Evolutionary conservation across 2,329 filamentous ascomycete species (phyloP).

Genomic region (Gnomoniopsis smithogilvyi): DNA sequence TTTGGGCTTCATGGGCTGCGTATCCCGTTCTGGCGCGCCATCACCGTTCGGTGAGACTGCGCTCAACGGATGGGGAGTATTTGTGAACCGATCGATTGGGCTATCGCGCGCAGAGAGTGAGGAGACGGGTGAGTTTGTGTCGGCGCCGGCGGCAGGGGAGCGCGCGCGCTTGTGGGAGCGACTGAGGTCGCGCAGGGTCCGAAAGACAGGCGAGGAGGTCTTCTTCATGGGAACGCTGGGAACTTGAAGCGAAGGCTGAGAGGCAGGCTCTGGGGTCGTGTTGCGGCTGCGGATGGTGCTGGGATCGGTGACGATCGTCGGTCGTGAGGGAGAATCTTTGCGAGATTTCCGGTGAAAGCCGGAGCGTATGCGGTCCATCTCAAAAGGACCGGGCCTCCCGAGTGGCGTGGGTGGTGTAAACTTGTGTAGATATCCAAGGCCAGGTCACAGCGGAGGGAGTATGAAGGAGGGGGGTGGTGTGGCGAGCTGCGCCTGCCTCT

Average conservation of each 20-base stretch:
- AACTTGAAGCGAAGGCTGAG: slow-evolving; percentile 11
- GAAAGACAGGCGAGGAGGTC: slow-evolving; percentile 34
- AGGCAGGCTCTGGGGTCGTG: slow-evolving; percentile 14
- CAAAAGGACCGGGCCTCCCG: not conserved
- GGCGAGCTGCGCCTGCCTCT: too few relatives aligned
- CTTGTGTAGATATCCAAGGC: not conserved
- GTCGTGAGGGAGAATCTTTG: slow-evolving; percentile 15
- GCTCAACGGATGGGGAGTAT: slow-evolving; percentile 15
- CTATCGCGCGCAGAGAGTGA: slow-evolving; percentile 28
- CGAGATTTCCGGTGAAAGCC: slow-evolving; percentile 18
- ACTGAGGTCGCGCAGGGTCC: slow-evolving; percentile 39
- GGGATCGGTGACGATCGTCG: slow-evolving; percentile 14
- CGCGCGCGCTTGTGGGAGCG: slow-evolving; percentile 45
- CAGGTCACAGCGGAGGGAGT: too few relatives aligned
- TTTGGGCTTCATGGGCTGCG: slow-evolving; percentile 16
- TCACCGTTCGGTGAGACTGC: slow-evolving; percentile 9
- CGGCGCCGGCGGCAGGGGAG: slow-evolving; percentile 31
- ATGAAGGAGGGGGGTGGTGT: too few relatives aligned
- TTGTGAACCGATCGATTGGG: slow-evolving; percentile 22
- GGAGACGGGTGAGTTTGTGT: slow-evolving; percentile 22
- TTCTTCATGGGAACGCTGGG: slow-evolving; percentile 15
- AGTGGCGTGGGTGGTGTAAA: not conserved
- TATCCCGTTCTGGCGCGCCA: slow-evolving; percentile 1
- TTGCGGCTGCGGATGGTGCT: slow-evolving; percentile 12
- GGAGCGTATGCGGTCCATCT: slow-evolving; percentile 19